Conservation (phyloP, 2,329 filamentous ascomycete genomes). For the Fusarium mexicanum region DNA sequence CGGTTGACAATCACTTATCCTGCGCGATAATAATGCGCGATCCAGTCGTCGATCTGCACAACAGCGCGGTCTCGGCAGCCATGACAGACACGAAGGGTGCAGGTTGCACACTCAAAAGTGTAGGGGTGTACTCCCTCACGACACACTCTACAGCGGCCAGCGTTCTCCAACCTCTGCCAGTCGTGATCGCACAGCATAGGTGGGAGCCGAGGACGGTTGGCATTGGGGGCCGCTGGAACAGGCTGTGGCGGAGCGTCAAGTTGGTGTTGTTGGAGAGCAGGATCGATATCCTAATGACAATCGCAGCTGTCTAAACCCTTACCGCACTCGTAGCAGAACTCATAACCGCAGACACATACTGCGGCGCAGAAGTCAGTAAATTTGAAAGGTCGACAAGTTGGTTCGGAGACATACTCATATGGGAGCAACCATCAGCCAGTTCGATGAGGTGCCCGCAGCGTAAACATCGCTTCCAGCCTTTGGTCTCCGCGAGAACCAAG, state of each 20-base stretch:
- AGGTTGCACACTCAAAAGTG: not conserved
- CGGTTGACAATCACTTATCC: not conserved
- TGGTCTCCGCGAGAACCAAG: conserved; percentile 49
- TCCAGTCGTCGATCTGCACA: not conserved
- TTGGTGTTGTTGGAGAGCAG: not conserved
- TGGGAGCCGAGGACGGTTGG: not conserved
- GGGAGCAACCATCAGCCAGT: conserved; percentile 59
- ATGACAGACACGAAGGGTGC: not conserved
- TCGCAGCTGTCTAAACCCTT: fast-evolving
- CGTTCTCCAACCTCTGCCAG: not conserved
- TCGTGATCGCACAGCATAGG: not conserved
- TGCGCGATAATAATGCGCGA: too few species aligned
- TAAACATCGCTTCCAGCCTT: conserved; percentile 62
- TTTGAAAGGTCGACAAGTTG: not conserved
- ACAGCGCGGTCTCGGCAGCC: not conserved
- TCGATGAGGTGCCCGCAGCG: conserved; percentile 59
- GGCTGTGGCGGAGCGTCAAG: not conserved
- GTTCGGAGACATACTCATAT: conserved; percentile 60
- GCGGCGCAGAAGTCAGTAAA: not conserved
- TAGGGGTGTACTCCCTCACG: not conserved
- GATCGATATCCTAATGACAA: conserved; percentile 38
- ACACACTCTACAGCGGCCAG: not conserved
- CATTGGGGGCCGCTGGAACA: not conserved
- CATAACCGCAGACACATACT: conserved; percentile 56
- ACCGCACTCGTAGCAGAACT: conserved; percentile 62